Percentiles rank a stretch among this genome's conserved stretches.
Evolutionary conservation across 192 early-diverging fungal species (phyloP).

Genomic region (Powellomyces hirtus): DNA sequence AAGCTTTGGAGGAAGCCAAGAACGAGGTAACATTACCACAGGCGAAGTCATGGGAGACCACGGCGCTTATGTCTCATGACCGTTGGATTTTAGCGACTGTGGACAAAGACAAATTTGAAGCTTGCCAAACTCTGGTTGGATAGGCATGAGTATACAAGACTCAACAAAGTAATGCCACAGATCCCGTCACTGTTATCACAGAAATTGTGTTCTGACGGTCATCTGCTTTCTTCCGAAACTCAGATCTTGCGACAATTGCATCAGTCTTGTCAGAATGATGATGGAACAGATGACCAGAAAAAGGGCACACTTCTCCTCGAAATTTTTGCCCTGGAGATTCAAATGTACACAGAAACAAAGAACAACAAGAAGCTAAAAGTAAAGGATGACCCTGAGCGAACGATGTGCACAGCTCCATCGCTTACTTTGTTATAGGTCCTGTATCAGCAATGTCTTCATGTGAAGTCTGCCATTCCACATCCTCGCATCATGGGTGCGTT

Average conservation of each 20-base stretch:
- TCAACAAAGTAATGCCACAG: conserved; percentile 55
- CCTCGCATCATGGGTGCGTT: conserved; percentile 83
- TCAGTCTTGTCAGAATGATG: conserved; percentile 71
- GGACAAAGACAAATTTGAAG: conserved; percentile 86
- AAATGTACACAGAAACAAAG: conserved; percentile 90
- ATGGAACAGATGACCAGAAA: conserved; percentile 81
- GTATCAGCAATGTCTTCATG: conserved; percentile 82
- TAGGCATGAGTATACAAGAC: conserved; percentile 69
- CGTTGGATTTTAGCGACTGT: conserved; percentile 56
- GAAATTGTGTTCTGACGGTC: not conserved
- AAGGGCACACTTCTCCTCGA: conserved; percentile 93
- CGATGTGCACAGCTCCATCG: not conserved
- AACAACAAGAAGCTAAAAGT: conserved; percentile 87
- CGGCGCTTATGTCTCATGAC: too few relatives aligned
- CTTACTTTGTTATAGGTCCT: conserved; percentile 43
- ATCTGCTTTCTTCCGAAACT: not conserved
- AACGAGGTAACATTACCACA: conserved; percentile 70
- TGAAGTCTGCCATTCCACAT: conserved; percentile 93
- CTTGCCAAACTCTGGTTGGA: conserved; percentile 83
- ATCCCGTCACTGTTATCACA: not conserved
- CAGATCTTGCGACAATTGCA: conserved; percentile 76
- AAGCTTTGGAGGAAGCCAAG: conserved; percentile 69
- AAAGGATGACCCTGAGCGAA: too few relatives aligned
- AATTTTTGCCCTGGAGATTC: conserved; percentile 92
- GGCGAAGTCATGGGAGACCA: not conserved